Base-by-base conservation (phyloP, 1,284 basidiomycete species). In the Mycosarcoma maydis region DNA sequence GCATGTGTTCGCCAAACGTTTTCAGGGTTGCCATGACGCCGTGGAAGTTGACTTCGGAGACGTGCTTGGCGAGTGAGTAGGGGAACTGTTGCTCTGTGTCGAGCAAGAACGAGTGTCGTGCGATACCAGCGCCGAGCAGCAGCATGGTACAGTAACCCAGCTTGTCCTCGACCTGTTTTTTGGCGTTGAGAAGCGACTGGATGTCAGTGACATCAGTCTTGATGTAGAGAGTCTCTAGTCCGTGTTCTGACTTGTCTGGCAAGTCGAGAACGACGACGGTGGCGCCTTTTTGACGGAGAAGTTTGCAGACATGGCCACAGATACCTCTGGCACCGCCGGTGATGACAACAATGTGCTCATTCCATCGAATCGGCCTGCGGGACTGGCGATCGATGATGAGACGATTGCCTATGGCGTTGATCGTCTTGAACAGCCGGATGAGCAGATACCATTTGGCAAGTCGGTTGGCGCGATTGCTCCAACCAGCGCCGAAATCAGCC, bases 1-100 rank as follows among this genome's bases (percentile, higher is more conserved):
- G 42, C 59, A 76, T 62, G 53, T 75, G 65, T 23, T 72, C 60
- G n/a, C 74, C 67, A 33, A 76, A 74, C n/a, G 74, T 45, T 42
- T 75, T 75, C 20, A 73, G 57, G 23, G 56, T 58, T 4, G 57
- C 67, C 44, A 65, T 50, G 10, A 70, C 40, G 22, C 73, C 72
- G 46, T 66, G 58, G 30, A 72, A 55, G 55, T 76, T 76, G 47
- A 76, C 72, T 16, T 74, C 68, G 9, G 52, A 56, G 0, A 74
- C 54, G 26, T 67, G 54, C 45, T 59, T 71, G 8, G 64, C 55
- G 11, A 44, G 37, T 19, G 60, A 42, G 49, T 56, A 41, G 5
- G 73, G 60, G 53, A 69, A 66, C 23, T 66, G 48, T n/a, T 66
- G 51, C 16, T 73, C 72, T 7, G 68, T 67, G 29, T 76, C 73